Base-by-base conservation (phyloP, 2,329 filamentous ascomycete genomes). In the Epichloe baconii region DNA sequence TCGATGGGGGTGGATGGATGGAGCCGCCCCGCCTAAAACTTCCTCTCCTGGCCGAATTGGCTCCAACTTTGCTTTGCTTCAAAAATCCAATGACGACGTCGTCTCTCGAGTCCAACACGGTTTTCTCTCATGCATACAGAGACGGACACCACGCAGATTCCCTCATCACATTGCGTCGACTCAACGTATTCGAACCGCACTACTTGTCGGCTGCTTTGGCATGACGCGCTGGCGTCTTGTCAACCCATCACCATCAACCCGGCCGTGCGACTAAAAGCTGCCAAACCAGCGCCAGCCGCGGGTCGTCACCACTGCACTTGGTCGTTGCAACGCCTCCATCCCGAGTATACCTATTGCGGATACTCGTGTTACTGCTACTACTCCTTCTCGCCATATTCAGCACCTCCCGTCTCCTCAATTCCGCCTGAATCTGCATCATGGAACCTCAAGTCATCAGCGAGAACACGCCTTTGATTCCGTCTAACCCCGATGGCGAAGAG, bases 381-480 rank as follows among this genome's bases (percentile, higher is more conserved):
- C 43, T 31, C 17, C 15, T 26, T 23, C 43, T 15, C 26, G 12
- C 23, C 10, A 35, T 35, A 10, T 45, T 41, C 21, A 19, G 42
- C 31, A 15, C 10, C 5, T 35, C 10, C 12, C 15, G 4, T 31
- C 45, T 47, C 36, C 14, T 23, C 21, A 26, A 14, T n/a, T 11
- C 23, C 11, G 45, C 36, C 10, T 15, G 15, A 23, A 21, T 11
- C 17, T 37, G 6, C 37, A 37, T n/a, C 38, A 62, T 62, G 62
- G 62, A 63, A 48, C 56, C 59, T 52, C 61, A 59, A 48, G 50
- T 52, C 26, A 52, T 57, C 12, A 57, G 56, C 58, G 68, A 70
- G 58, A 61, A 61, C 49, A 65, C 67, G 45, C 68, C 68, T 49
- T 58, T 70, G 7, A 60, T 70, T 6, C 57, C 58, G 34, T 21